phyloP scores from a whole-genome alignment of 148 eudicot species.

The Dysphania ambrosioides region DNA sequence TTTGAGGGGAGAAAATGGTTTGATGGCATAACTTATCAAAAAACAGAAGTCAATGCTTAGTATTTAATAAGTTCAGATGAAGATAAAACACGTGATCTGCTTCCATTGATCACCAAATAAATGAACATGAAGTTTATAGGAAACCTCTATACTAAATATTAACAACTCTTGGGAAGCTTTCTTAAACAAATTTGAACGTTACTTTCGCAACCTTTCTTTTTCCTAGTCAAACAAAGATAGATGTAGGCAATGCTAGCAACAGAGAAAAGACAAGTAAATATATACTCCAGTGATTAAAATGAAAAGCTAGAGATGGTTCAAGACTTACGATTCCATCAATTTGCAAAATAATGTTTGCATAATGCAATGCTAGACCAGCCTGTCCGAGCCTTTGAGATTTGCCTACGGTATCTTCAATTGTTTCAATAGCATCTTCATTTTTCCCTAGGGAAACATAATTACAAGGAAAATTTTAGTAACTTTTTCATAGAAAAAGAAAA shows the following conservation, averaged over 20 bases:
- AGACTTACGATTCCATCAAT: slow-evolving; percentile 47
- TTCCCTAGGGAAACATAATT: slow-evolving; percentile 16
- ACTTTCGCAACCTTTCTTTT: neutral
- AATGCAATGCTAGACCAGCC: slow-evolving; percentile 47
- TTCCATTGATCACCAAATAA: neutral
- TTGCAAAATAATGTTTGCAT: slow-evolving; percentile 45
- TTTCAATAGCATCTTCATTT: slow-evolving; percentile 25
- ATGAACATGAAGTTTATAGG: neutral
- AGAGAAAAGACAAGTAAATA: neutral
- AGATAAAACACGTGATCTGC: neutral
- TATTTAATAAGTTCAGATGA: neutral
- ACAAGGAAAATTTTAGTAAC: too few species aligned
- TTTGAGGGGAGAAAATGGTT: neutral
- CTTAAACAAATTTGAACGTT: too few species aligned
- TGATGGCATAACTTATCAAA: neutral
- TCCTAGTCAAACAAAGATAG: neutral
- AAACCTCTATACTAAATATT: neutral
- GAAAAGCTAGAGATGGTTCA: neutral
- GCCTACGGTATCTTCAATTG: slow-evolving; percentile 21
- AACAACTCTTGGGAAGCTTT: neutral
- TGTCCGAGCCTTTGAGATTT: slow-evolving; percentile 38
- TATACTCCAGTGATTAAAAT: neutral
- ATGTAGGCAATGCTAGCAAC: neutral
- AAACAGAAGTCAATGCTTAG: neutral
- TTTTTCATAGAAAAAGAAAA: too few species aligned